Conservation (phyloP, 2,329 filamentous ascomycete species). For the Metarhizium sp. region DNA sequence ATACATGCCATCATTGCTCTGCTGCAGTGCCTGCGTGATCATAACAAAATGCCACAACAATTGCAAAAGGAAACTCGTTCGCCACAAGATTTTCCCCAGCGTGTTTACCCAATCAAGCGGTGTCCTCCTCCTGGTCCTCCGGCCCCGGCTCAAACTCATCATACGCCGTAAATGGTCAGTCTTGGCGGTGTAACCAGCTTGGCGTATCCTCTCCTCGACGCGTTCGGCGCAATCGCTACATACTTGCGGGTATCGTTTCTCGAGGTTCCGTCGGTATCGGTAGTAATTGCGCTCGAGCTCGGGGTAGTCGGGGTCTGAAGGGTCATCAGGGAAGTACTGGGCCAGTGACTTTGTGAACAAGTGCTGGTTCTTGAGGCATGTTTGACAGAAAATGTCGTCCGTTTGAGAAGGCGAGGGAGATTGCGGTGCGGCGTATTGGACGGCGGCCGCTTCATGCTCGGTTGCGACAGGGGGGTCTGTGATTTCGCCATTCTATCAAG, state of each 20-base stretch:
- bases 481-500: conserved; percentile 70
- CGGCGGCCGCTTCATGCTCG: conserved; percentile 28
- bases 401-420: conserved; percentile 14
- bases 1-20: conserved; percentile 20
- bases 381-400: conserved; percentile 54
- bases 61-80: conserved; percentile 35
- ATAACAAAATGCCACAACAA: conserved; percentile 39
- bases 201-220: conserved; percentile 59
- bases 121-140: conserved; percentile 21
- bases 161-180: conserved; percentile 70
- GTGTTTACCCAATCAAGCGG: conserved; percentile 32
- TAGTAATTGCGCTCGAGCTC: conserved; percentile 61
- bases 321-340: conserved; percentile 63
- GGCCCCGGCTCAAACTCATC: conserved; percentile 54
- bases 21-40: conserved; percentile 16
- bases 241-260: conserved; percentile 80
- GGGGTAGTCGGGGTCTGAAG: conserved; percentile 57
- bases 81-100: conserved; percentile 38
- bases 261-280: conserved; percentile 61
- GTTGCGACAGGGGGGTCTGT: conserved; percentile 69
- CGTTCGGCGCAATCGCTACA: conserved; percentile 71
- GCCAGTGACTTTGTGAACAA: conserved; percentile 67
- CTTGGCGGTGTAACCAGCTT: conserved; percentile 71
- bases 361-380: conserved; percentile 82
- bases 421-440: conserved; percentile 37